A percentile compares a stretch with the other conserved stretches of the same genome.
These are phyloP conservation scores for Diaporthe vaccinii DNA, from an alignment of 2,329 filamentous ascomycete species.

Conservation along the genomic window DNA sequence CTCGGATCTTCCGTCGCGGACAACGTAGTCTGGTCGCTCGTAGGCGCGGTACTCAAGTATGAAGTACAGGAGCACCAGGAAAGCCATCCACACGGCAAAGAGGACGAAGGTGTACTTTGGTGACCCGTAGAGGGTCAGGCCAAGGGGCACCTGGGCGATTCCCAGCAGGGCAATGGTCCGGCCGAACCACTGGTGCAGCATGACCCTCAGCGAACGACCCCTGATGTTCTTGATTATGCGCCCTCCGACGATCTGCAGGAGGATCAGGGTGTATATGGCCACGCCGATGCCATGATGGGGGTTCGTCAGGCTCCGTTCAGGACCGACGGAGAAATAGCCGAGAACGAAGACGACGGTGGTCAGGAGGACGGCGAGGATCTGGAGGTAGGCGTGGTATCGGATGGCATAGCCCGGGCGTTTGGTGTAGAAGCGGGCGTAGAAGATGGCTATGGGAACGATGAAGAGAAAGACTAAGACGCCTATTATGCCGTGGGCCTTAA, in stretches of 20 bases:
- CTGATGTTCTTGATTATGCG: constrained; percentile 70
- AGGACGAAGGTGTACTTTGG: constrained; percentile 88
- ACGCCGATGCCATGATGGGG: constrained; percentile 89
- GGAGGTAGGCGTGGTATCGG: constrained; percentile 80
- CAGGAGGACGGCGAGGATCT: constrained; percentile 77
- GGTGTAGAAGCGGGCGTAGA: constrained; percentile 79
- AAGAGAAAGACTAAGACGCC: constrained; percentile 81
- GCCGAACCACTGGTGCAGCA: constrained; percentile 92
- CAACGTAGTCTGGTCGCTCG: constrained; percentile 66
- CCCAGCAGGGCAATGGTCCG: constrained; percentile 83
- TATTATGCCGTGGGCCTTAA: constrained; percentile 79
- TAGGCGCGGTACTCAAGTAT: constrained; percentile 79
- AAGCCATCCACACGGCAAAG: constrained; percentile 82
- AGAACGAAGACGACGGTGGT: constrained; percentile 80
- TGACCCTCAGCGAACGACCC: constrained; percentile 63
- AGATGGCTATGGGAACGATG: constrained; percentile 79
- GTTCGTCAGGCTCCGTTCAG: constrained; percentile 79
- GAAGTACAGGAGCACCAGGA: constrained; percentile 83
- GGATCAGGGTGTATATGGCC: constrained; percentile 80
- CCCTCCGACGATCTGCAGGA: constrained; percentile 79
- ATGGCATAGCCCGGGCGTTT: constrained; percentile 72
- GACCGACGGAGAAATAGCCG: constrained; percentile 84
- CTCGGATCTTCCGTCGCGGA: constrained; percentile 71
- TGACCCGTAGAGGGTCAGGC: constrained; percentile 92
- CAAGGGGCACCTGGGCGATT: constrained; percentile 88